A percentile compares a stretch with the other conserved stretches of the same genome.
Evolutionary conservation across 192 early-diverging fungal species (phyloP).

Genomic region (Spinellus fusiger): DNA sequence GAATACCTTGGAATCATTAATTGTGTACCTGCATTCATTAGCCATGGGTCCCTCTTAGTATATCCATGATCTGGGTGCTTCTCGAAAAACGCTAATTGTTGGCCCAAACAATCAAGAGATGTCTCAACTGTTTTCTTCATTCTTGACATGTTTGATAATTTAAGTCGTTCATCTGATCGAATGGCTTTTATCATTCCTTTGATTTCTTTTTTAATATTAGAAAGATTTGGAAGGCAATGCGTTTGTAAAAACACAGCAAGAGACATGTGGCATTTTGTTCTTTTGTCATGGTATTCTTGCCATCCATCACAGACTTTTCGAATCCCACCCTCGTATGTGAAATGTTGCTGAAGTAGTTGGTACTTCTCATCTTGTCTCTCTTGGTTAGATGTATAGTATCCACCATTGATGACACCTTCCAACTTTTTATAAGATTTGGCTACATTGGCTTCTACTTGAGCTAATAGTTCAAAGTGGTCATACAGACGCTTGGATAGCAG

Average conservation of each 20-base stretch:
- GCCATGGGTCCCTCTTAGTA: constrained; percentile 16
- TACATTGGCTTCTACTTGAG: constrained; percentile 5
- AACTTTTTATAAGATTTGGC: constrained; percentile 17
- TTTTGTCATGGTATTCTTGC: constrained; percentile 12
- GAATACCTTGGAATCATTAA: neutral
- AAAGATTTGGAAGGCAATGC: constrained; percentile 5
- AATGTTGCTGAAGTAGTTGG: constrained; percentile 10
- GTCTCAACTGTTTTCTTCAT: constrained; percentile 9
- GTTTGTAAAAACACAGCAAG: constrained; percentile 12
- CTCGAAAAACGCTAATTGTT: constrained; percentile 17
- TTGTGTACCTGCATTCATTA: constrained; percentile 28
- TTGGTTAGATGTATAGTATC: neutral
- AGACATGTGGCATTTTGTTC: constrained; percentile 5
- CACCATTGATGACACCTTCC: neutral
- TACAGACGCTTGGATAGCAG: constrained; percentile 4
- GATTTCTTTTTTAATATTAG: constrained; percentile 19
- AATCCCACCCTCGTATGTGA: constrained; percentile 6
- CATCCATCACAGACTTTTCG: constrained; percentile 19
- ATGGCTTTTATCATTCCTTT: constrained; percentile 18
- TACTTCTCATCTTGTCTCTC: neutral
- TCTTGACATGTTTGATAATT: constrained; percentile 3
- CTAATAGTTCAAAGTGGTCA: constrained; percentile 13
- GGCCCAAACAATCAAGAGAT: constrained; percentile 4
- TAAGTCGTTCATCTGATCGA: constrained; percentile 17
- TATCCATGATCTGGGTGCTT: constrained; percentile 17